phyloP scores from a whole-genome alignment of 2,329 filamentous ascomycete species.

The Pseudomassariella vexata region DNA sequence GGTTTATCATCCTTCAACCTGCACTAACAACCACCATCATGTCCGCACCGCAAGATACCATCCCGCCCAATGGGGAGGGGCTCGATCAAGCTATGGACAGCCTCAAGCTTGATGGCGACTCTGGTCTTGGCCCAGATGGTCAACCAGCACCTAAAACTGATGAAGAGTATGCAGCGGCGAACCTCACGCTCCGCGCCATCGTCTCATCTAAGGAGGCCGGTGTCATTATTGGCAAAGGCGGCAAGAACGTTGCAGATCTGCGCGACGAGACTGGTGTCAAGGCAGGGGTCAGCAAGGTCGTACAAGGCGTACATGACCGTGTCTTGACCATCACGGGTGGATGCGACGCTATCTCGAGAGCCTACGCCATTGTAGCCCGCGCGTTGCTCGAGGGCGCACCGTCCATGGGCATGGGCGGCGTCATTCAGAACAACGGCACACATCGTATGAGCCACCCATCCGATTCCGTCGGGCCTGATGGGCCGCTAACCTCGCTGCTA shows the following conservation, averaged over 20 bases:
- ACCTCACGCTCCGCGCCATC: constrained; percentile 92
- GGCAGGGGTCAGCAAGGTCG: constrained; percentile 97
- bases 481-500: constrained; percentile 33
- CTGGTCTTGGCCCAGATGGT: constrained; percentile 63
- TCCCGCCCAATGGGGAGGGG: constrained; percentile 54
- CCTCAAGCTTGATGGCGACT: constrained; percentile 59
- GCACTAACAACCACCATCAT: constrained; percentile 34
- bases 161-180: constrained; percentile 89
- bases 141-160: constrained; percentile 85
- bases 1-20: constrained; percentile 7
- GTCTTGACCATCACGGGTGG: constrained; percentile 92
- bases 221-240: constrained; percentile 97
- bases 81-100: constrained; percentile 58
- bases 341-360: constrained; percentile 81
- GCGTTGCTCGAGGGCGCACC: constrained; percentile 89
- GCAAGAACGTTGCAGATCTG: constrained; percentile 96
- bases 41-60: constrained; percentile 56
- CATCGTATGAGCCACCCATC: constrained; percentile 65
- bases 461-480: background rate
- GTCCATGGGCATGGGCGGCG: constrained; percentile 91
- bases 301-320: constrained; percentile 93
- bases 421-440: constrained; percentile 81
- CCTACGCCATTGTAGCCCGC: constrained; percentile 89
- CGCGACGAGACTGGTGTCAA: constrained; percentile 97
- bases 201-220: constrained; percentile 98